These are phyloP conservation scores for Colletotrichum liriopes DNA, from an alignment of 2,329 filamentous ascomycete genomes.

Conservation along the genomic window DNA sequence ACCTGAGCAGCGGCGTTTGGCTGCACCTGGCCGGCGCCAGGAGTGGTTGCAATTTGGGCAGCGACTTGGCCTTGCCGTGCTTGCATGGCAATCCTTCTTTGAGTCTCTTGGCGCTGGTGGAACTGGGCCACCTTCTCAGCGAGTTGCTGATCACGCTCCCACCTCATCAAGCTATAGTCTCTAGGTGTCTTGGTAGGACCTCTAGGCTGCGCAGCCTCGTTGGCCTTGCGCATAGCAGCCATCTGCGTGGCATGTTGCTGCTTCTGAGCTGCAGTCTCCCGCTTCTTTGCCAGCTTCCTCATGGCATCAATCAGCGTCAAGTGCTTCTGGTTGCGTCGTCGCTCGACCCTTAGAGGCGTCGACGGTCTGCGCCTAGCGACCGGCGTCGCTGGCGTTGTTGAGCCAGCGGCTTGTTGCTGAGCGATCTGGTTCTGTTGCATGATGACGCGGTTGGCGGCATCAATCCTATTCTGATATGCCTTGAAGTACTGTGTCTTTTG, in stretches of 20 bases:
- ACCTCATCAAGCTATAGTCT: constrained; percentile 91
- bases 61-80: constrained; percentile 60
- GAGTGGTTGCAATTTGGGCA: constrained; percentile 62
- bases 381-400: constrained; percentile 62
- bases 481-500: constrained; percentile 97
- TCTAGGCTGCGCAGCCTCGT: constrained; percentile 70
- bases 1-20: constrained; percentile 47
- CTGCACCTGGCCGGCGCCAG: constrained; percentile 47
- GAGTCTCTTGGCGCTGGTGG: constrained; percentile 72
- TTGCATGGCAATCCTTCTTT: constrained; percentile 65
- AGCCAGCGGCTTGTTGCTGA: constrained; percentile 54
- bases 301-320: constrained; percentile 93
- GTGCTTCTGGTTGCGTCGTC: constrained; percentile 88
- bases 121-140: constrained; percentile 72
- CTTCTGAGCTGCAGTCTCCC: constrained; percentile 88
- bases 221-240: constrained; percentile 86
- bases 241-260: constrained; percentile 85
- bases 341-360: constrained; percentile 87
- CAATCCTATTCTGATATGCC: constrained; percentile 73
- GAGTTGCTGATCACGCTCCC: constrained; percentile 84
- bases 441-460: constrained; percentile 71
- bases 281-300: constrained; percentile 95
- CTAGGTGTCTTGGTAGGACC: constrained; percentile 81
- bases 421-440: constrained; percentile 68
- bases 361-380: constrained; percentile 78